Base-by-base conservation (phyloP, 176 grass and related monocot species). In the Paspalum vaginatum region DNA sequence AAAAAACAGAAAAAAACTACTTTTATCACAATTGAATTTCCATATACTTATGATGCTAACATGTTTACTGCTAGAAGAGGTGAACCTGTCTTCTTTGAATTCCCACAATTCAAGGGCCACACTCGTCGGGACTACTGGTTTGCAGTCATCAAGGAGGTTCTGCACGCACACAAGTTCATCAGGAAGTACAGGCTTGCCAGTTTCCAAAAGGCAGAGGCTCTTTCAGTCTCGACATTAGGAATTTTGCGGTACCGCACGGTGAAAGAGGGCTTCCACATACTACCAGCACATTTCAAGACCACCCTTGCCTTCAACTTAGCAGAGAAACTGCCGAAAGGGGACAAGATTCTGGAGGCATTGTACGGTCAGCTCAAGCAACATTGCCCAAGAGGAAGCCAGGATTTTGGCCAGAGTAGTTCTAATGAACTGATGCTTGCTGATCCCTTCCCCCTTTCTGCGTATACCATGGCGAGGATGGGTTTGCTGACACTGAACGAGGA, bases 291-390 rank as follows among this genome's bases (percentile, higher is more conserved):
- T 69, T 92, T 95, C 60, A 99, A 93, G 85, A 93, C 88, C 45
- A 91, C 81, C 78, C 90, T 99, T 56, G 87, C 90, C 16, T 99
- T 99, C 70, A 93, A 95, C 84, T 41, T 99, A 16, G 90, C 92
- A 62, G 96, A 99, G 85, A 93, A 95, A 77, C 79, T 99, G 43
- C 96, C 96, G 11, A 95, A 99, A 73, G 96, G 96, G 20, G 96
- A 99, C 70, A 99, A 93, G 70, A 91, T 99, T 78, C 38, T 99
- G 72, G 88, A 91, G 68, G 96, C 90, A 27, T 56, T 99, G 79
- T 79, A 95, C 8, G 79, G 48, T 32, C 84, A 99, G 50, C 78
- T 95, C 71, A 57, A 93, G 58, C 68, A 81, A 14, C 64, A 92
- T 2, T 46, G 75, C 63, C 72, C 54, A 9, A 89, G 74, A 56